Evolutionary conservation across 2,329 filamentous ascomycete genomes (phyloP).

Genomic region (Cyanodermella asteris): DNA sequence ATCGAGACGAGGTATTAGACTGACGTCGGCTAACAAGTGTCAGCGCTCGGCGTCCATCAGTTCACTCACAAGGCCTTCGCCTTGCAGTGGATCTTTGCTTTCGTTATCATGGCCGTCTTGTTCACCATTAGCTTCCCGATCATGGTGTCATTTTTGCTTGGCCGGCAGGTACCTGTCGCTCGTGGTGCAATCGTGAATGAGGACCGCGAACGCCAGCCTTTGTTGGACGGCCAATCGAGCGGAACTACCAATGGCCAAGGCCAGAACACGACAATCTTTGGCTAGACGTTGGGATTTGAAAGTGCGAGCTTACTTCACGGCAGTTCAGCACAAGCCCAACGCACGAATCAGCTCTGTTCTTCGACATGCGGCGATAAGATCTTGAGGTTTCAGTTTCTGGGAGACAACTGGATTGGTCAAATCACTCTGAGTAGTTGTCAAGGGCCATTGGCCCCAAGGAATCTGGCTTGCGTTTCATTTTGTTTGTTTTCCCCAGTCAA

Average conservation of each 20-base stretch:
- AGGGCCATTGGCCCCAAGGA: no score
- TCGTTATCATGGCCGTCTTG: constrained; percentile 55
- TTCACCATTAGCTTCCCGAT: constrained; percentile 46
- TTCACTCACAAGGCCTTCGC: constrained; percentile 51
- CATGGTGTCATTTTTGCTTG: constrained; percentile 41
- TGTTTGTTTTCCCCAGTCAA: no score
- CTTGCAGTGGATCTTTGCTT: constrained; percentile 84
- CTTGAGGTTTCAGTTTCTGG: no score
- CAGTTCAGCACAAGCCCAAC: no score
- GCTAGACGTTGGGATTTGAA: no score
- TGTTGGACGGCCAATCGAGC: constrained; percentile 22
- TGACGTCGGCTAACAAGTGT: neutral
- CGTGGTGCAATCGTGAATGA: constrained; percentile 22
- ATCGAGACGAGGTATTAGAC: neutral
- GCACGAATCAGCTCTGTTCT: no score
- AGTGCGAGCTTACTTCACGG: no score
- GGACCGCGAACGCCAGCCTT: constrained; percentile 31
- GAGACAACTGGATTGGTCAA: no score
- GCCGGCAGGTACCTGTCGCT: constrained; percentile 31
- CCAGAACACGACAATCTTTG: no score
- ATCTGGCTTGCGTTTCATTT: no score
- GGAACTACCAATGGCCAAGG: neutral
- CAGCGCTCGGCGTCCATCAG: constrained; percentile 53
- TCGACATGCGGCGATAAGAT: no score
- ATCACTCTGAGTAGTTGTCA: no score